Conservation (phyloP, 2,329 filamentous ascomycete species). For the Calonectria pteridis region DNA sequence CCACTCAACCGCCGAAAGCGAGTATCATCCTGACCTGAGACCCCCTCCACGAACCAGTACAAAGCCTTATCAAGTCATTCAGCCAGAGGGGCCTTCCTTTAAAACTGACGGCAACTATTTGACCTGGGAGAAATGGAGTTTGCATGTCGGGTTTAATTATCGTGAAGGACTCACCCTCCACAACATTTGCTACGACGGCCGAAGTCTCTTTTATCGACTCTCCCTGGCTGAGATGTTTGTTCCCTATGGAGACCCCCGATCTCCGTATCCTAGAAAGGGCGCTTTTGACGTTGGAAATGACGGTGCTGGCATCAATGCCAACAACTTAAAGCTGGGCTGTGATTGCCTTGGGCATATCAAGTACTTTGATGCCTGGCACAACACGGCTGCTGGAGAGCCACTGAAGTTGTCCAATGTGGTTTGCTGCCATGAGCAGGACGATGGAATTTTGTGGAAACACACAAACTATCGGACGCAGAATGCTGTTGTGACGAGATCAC, state of each 20-base stretch:
- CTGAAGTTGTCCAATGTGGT: conserved; percentile 51
- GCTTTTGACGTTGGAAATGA: conserved; percentile 79
- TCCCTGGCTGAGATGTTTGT: conserved; percentile 76
- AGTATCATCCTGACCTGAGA: conserved; percentile 49
- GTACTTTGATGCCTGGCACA: conserved; percentile 52
- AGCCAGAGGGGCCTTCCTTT: conserved; percentile 50
- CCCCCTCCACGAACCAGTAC: conserved; percentile 43
- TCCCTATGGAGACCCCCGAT: conserved; percentile 66
- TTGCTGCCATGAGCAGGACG: conserved; percentile 53
- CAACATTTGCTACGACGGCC: conserved; percentile 74
- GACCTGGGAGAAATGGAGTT: conserved; percentile 73
- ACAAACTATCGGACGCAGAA: conserved; percentile 69
- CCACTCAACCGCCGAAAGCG: conserved; percentile 56
- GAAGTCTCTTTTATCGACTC: conserved; percentile 73
- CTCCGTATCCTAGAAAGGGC: conserved; percentile 72
- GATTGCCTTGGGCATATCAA: conserved; percentile 67
- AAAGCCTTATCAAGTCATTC: conserved; percentile 47
- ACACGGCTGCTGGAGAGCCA: conserved; percentile 47
- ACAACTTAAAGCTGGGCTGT: conserved; percentile 75
- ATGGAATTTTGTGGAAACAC: conserved; percentile 73
- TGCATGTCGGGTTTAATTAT: conserved; percentile 77
- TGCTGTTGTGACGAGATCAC: conserved; percentile 66
- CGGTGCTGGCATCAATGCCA: conserved; percentile 73
- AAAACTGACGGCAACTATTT: conserved; percentile 59
- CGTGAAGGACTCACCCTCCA: conserved; percentile 78